Base-by-base conservation (phyloP, 176 grass and related monocot species). In the Melocanna baccifera region DNA sequence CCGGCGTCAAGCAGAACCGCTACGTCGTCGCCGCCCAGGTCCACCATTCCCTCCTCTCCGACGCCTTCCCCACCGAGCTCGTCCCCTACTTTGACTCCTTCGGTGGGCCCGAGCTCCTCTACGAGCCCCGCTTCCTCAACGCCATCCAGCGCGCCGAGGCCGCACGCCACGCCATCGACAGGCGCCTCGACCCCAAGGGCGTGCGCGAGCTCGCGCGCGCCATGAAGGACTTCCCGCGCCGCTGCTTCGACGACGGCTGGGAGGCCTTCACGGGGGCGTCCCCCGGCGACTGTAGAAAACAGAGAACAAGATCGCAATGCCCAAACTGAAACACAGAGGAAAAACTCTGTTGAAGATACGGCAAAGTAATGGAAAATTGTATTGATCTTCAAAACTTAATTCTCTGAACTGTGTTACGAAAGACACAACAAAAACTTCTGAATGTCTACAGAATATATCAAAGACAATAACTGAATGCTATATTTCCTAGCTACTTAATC, bases 1-100 rank as follows among this genome's bases (percentile, higher is more conserved):
- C 89, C 12, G 88, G 91, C 76, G 91, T 94, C 62, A 93, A 99
- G 78, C 93, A 99, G 78, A 99, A 99, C 81, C 6, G 84, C 86
- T 70, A 96, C 36, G 56, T 94, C 25, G 89, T 99, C 15, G 96
- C 81, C 10, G 16, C 73, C 34, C 91, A 99, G 84, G 93, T 99
- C 70, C 89, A 86, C 29, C 85, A 93, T 56, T 99, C 96, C 14
- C 83, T 90, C 79, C 78, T 99, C 51, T 7, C 82, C 26, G 53
- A 46, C 15, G 7, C 1, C 19, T 86, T 86, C 53, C 89, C 91
- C 51, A 52, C 57, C 50, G 88, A 96, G 19, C 62, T 90, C 39
- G 42, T 98, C 73, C 41, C 75, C 12, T 86, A 80, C 89, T 99
- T 99, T 84, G 93, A 99, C 83, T 78, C 80, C 67, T 23, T 14